A percentile compares a stretch with the other conserved stretches of the same genome.
These are phyloP conservation scores for Boletus bicolor DNA, from an alignment of 768 basidiomycete species.

Conservation along the genomic window DNA sequence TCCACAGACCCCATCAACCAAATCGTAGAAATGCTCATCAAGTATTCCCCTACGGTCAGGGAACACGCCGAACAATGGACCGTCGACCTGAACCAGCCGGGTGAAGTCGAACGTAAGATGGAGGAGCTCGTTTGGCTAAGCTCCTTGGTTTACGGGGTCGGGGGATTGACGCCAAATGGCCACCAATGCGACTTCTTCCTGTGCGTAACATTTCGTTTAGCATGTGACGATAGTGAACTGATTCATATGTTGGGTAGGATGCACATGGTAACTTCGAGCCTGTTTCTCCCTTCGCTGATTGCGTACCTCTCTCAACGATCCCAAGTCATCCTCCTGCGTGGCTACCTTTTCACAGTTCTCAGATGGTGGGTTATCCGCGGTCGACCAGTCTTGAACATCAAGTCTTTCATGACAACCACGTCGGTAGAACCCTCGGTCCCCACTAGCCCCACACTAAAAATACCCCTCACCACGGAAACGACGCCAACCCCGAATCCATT, in stretches of 20 bases:
- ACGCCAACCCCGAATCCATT: constrained; percentile 36
- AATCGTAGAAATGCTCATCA: constrained; percentile 8
- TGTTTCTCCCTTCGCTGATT: constrained; percentile 29
- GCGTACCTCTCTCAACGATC: constrained; percentile 12
- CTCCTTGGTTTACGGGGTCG: constrained; percentile 53
- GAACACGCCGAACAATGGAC: constrained; percentile 41
- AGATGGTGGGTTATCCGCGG: constrained; percentile 31
- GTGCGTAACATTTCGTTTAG: constrained; percentile 31
- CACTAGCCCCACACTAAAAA: background rate
- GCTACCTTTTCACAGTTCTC: constrained; percentile 25
- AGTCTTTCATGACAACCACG: constrained; percentile 28
- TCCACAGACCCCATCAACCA: constrained; percentile 16
- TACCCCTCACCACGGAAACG: constrained; percentile 10
- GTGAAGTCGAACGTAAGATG: constrained; percentile 50
- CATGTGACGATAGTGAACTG: background rate
- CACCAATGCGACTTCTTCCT: constrained; percentile 43
- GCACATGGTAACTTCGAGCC: constrained; percentile 30
- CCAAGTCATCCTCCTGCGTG: constrained; percentile 29
- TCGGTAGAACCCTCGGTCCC: constrained; percentile 17
- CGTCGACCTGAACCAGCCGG: constrained; percentile 32
- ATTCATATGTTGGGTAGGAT: constrained; percentile 15
- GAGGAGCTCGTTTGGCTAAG: constrained; percentile 62
- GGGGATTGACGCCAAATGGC: constrained; percentile 54
- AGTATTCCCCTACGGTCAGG: constrained; percentile 1
- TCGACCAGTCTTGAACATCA: constrained; percentile 30